These are phyloP conservation scores for Ophiostoma triangulosporum DNA, from an alignment of 2,329 filamentous ascomycete species.

Conservation along the genomic window DNA sequence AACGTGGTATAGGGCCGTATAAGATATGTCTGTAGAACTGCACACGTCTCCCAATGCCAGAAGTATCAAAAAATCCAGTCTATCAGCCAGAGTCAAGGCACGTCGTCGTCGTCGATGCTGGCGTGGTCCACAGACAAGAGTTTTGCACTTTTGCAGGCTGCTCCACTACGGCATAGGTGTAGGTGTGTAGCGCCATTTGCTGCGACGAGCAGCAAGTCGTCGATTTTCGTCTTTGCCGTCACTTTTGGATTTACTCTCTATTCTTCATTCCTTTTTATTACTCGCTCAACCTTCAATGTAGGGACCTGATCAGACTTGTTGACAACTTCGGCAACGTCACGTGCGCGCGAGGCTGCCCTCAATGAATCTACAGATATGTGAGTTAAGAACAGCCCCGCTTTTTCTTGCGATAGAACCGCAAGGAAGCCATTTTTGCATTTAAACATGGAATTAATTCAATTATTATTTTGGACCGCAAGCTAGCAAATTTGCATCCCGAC, in stretches of 20 bases:
- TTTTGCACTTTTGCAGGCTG: background rate
- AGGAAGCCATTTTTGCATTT: conserved; percentile 3
- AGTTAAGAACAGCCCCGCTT: too few relatives aligned
- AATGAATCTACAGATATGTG: too few relatives aligned
- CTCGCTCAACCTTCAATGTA: too few relatives aligned
- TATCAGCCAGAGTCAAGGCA: background rate
- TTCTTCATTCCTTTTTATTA: too few relatives aligned
- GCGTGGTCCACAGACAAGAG: background rate
- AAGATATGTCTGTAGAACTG: background rate
- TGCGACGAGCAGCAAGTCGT: too few relatives aligned
- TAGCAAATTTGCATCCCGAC: conserved; percentile 6
- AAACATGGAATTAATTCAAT: background rate
- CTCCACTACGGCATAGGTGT: background rate
- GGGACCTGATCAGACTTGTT: too few relatives aligned
- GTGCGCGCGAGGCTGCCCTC: too few relatives aligned
- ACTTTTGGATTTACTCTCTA: too few relatives aligned
- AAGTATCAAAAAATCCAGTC: background rate
- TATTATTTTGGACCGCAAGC: background rate
- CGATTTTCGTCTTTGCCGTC: too few relatives aligned
- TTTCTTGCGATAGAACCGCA: too few relatives aligned
- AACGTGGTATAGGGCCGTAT: conserved; percentile 2
- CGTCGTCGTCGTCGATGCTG: background rate
- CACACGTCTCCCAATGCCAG: background rate
- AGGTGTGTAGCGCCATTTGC: background rate
- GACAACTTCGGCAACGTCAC: too few relatives aligned